These are phyloP conservation scores for Ophiocordyceps sinensis DNA, from an alignment of 2,329 filamentous ascomycete genomes.

Conservation along the genomic window DNA sequence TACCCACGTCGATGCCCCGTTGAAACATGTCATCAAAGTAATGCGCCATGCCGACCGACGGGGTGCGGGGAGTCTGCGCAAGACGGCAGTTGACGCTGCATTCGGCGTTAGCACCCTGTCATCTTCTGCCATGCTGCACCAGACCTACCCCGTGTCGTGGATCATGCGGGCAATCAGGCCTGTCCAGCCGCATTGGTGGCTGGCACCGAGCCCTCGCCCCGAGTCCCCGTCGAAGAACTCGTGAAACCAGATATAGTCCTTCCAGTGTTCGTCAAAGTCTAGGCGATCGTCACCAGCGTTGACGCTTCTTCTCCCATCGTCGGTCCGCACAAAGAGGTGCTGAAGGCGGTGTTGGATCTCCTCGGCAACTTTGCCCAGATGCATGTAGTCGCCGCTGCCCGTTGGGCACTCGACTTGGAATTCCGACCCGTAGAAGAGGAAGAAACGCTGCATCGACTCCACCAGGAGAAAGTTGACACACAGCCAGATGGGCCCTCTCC, in stretches of 20 bases:
- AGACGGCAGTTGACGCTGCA: constrained; percentile 71
- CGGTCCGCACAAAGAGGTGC: constrained; percentile 73
- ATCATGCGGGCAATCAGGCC: constrained; percentile 93
- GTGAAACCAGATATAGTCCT: constrained; percentile 74
- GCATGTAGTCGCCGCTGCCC: constrained; percentile 88
- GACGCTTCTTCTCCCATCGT: constrained; percentile 77
- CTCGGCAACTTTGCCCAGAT: constrained; percentile 85
- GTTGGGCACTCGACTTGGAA: constrained; percentile 89
- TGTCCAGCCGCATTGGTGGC: constrained; percentile 94
- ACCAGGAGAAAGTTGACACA: constrained; percentile 92
- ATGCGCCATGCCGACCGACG: constrained; percentile 68
- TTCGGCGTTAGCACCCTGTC: not conserved
- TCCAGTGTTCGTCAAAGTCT: constrained; percentile 88
- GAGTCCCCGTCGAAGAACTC: constrained; percentile 94
- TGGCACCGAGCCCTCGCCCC: constrained; percentile 78
- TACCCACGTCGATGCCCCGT: constrained; percentile 21
- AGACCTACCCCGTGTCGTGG: constrained; percentile 80
- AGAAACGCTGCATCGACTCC: constrained; percentile 88
- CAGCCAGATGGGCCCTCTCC: constrained; percentile 91
- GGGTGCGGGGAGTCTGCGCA: constrained; percentile 83
- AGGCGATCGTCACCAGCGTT: constrained; percentile 74
- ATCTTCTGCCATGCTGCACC: not conserved
- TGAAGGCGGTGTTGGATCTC: constrained; percentile 90
- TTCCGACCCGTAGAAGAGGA: constrained; percentile 83
- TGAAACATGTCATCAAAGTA: constrained; percentile 88